A percentile compares a stretch with the other conserved stretches of the same genome.
These are phyloP conservation scores for Wickerhamomyces xylosicus DNA, from an alignment of 805 yeast genomes.

Conservation along the genomic window DNA sequence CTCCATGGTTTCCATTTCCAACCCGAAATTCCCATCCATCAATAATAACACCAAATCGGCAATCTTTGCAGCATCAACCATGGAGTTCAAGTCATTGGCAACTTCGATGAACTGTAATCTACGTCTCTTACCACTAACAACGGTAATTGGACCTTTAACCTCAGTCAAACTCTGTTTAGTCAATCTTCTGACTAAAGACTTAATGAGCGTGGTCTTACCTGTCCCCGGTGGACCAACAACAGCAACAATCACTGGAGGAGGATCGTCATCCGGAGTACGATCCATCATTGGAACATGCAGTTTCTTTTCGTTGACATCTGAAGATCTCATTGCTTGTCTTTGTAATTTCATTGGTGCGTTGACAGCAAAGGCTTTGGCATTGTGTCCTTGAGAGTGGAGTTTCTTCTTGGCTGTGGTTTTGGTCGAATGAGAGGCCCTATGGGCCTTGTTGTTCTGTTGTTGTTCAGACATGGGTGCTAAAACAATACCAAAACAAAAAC, in stretches of 20 bases:
- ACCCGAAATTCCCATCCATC: conserved; percentile 95
- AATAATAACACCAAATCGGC: conserved; percentile 85
- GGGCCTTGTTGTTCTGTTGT: conserved; percentile 75
- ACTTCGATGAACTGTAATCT: conserved; percentile 91
- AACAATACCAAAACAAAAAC: not conserved
- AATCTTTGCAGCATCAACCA: conserved; percentile 93
- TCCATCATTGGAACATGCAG: conserved; percentile 97
- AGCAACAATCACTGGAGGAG: conserved; percentile 93
- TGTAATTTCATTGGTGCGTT: conserved; percentile 81
- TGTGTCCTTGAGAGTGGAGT: conserved; percentile 77
- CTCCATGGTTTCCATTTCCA: conserved; percentile 99
- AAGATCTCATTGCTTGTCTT: conserved; percentile 72
- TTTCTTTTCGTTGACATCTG: conserved; percentile 71
- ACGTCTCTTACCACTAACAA: conserved; percentile 90
- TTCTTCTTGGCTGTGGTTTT: conserved; percentile 70
- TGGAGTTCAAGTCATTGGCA: conserved; percentile 82
- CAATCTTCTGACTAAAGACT: conserved; percentile 77
- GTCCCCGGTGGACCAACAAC: conserved; percentile 99
- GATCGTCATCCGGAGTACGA: conserved; percentile 93
- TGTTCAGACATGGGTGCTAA: too few species aligned
- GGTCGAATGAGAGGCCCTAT: conserved; percentile 49
- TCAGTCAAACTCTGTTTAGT: conserved; percentile 81
- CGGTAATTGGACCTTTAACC: conserved; percentile 92
- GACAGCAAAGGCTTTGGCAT: conserved; percentile 78
- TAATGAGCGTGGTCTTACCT: conserved; percentile 88